phyloP scores from a whole-genome alignment of 2,329 filamentous ascomycete species.

The Coniochaeta hoffmannii region DNA sequence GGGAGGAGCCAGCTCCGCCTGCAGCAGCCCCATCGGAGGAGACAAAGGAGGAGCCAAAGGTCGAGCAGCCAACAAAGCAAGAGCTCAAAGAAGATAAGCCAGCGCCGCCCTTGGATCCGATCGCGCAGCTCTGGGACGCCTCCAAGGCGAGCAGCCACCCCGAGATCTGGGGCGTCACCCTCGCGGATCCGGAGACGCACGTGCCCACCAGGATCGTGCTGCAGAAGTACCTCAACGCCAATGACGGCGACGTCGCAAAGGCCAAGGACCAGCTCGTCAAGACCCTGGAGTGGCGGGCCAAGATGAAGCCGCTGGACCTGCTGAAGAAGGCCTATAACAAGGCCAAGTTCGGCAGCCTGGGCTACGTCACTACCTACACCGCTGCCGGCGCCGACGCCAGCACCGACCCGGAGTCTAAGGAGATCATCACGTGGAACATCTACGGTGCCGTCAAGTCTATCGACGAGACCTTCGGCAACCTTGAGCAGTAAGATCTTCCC shows the following conservation, averaged over 20 bases:
- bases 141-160: slow-evolving; percentile 37
- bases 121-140: slow-evolving; percentile 17
- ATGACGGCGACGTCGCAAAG: slow-evolving; percentile 65
- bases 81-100: not conserved
- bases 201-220: slow-evolving; percentile 76
- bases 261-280: slow-evolving; percentile 72
- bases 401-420: slow-evolving; percentile 33
- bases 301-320: slow-evolving; percentile 62
- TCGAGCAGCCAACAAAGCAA: no score
- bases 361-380: slow-evolving; percentile 70
- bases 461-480: slow-evolving; percentile 71
- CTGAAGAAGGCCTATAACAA: slow-evolving; percentile 57
- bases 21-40: not conserved
- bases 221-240: slow-evolving; percentile 91
- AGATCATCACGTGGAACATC: slow-evolving; percentile 85
- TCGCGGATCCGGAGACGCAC: slow-evolving; percentile 45
- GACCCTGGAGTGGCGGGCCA: slow-evolving; percentile 77
- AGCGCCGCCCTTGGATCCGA: slow-evolving; percentile 5
- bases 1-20: not conserved
- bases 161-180: slow-evolving; percentile 82
- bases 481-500: slow-evolving; percentile 64
- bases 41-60: not conserved
- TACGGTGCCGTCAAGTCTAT: slow-evolving; percentile 83
- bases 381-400: slow-evolving; percentile 26
- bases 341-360: slow-evolving; percentile 68